Percentiles rank a stretch among this genome's conserved stretches.
Evolutionary conservation across 2,329 filamentous ascomycete genomes (phyloP).

Genomic region (Penicillium vulpinum): DNA sequence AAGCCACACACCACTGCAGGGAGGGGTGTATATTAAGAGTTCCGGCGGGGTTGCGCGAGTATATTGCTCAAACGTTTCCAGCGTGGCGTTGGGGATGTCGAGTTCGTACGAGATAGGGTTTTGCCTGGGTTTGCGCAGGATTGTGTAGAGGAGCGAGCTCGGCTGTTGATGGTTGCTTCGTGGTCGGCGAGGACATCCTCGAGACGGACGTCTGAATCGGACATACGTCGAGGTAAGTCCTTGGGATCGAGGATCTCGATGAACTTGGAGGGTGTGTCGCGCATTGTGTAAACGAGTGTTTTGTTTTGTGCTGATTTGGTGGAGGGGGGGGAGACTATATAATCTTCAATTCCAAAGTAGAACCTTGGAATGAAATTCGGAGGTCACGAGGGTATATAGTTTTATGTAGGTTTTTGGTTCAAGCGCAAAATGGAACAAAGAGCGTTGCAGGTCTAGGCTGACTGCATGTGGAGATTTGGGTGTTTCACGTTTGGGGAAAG

Average conservation of each 20-base stretch:
- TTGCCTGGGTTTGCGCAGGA: slow-evolving; percentile 38
- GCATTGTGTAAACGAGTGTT: slow-evolving; percentile 21
- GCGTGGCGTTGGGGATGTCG: slow-evolving; percentile 30
- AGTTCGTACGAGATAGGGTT: slow-evolving; percentile 22
- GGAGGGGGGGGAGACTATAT: neutral
- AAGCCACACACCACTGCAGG: neutral
- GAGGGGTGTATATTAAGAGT: slow-evolving; percentile 11
- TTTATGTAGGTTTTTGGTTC: neutral
- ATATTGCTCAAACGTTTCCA: slow-evolving; percentile 39
- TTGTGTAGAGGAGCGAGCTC: slow-evolving; percentile 39
- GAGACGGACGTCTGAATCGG: slow-evolving; percentile 44
- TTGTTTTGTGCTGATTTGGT: neutral
- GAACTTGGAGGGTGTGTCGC: slow-evolving; percentile 44
- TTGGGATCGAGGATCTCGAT: slow-evolving; percentile 46
- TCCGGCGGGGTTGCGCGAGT: slow-evolving; percentile 30
- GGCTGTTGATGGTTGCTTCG: slow-evolving; percentile 35
- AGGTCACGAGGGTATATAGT: slow-evolving; percentile 4
- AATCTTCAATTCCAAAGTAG: neutral
- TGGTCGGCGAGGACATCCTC: slow-evolving; percentile 47
- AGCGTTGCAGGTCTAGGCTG: slow-evolving; percentile 15
- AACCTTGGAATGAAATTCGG: neutral
- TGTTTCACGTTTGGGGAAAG: slow-evolving; percentile 8
- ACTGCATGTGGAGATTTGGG: neutral
- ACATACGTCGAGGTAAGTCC: slow-evolving; percentile 33
- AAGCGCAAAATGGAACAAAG: slow-evolving; percentile 17